Base-by-base conservation (phyloP, 2,329 filamentous ascomycete genomes). In the Periconia sp. region DNA sequence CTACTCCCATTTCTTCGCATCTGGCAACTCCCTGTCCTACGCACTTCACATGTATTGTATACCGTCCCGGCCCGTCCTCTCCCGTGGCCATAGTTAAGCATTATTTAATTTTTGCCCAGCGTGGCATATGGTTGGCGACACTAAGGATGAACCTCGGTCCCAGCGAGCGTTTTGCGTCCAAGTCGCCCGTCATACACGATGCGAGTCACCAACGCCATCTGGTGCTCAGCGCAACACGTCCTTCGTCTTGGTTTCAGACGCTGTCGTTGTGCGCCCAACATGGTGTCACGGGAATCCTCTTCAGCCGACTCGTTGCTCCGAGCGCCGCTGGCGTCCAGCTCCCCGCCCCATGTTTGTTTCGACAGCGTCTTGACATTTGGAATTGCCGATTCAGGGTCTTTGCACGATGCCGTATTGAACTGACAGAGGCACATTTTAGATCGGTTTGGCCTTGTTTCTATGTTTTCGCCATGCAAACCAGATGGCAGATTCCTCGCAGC, bases 131-230 rank as follows among this genome's bases (percentile, higher is more conserved):
- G 23, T 8, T 27, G 23, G 8, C 8, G 23, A 27, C n/a, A n/a
- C 23, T 27, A 8, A 8, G 8, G 23, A 27, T 27, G 23, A 27
- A 27, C 23, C 23, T 27, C 23, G 23, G 23, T 27, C 23, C 23
- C 23, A 27, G 23, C 23, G 23, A 27, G 23, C 33, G 33, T 13
- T 37, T n/a, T 13, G 33, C 33, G 11, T 37, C 10, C 33, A 37
- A n/a, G 11, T 37, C 33, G 15, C 33, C 56, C 54, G 66, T 70
- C 61, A 59, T 62, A 69, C 66, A 56, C 60, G 56, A 60, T 57
- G 48, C 50, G 56, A 63, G 64, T 64, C 62, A 64, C 61, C 37
- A 60, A 61, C 63, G 65, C 66, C 66, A 68, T 64, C 55, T 64
- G 52, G 56, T 61, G 57, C 61, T 60, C 59, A 53, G 58, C 54